Evolutionary conservation across 176 grass and related monocot genomes (phyloP).

Genomic region (Avena insularis): DNA sequence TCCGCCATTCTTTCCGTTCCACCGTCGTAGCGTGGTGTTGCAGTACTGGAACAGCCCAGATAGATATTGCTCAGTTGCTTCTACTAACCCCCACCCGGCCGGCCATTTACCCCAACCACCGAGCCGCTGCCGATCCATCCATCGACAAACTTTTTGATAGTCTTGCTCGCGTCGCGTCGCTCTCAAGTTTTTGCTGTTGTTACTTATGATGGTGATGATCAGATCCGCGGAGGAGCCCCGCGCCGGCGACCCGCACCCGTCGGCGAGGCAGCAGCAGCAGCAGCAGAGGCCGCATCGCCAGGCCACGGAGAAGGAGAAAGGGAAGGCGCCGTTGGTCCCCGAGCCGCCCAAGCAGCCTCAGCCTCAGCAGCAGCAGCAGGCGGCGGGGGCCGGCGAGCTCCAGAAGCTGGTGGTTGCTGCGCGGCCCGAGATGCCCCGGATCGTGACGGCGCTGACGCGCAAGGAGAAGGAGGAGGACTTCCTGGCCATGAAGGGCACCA

Average conservation of each 20-base stretch:
- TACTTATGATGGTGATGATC: constrained; percentile 46
- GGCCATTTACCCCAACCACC: constrained; percentile 33
- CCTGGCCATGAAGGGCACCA: constrained; percentile 74
- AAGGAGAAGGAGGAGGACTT: constrained; percentile 93
- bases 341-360: background rate
- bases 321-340: background rate
- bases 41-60: background rate
- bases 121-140: background rate
- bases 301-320: background rate
- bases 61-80: background rate
- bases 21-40: background rate
- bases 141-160: background rate
- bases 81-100: background rate
- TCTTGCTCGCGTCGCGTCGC: background rate
- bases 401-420: constrained; percentile 5
- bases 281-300: constrained; percentile 6
- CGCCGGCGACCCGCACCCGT: constrained; percentile 30
- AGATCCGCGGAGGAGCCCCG: constrained; percentile 61
- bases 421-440: constrained; percentile 67
- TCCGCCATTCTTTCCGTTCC: background rate
- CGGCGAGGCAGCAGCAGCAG: background rate
- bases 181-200: background rate
- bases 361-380: background rate
- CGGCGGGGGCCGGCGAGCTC: background rate
- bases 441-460: constrained; percentile 68